Percentiles rank a stretch among this genome's conserved stretches.
phyloP scores from a whole-genome alignment of 805 yeast species.

The Wickerhamiella kurtzmanii region DNA sequence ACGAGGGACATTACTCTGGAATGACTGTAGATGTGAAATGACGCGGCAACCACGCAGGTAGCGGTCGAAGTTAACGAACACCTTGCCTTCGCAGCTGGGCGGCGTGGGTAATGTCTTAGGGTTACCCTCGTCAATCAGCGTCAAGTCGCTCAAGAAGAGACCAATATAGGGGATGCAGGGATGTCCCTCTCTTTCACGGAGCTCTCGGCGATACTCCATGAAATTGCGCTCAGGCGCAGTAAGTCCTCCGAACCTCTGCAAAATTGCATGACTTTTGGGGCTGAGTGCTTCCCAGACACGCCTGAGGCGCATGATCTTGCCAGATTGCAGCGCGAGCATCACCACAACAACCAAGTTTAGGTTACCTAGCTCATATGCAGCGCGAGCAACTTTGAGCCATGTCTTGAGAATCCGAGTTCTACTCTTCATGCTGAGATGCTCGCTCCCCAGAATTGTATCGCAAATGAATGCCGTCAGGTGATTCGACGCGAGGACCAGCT shows the following conservation, averaged over 20 bases:
- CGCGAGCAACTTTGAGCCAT: constrained; percentile 28
- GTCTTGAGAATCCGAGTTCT: constrained; percentile 25
- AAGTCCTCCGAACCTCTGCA: constrained; percentile 20
- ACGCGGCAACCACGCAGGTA: constrained; percentile 22
- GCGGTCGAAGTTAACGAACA: constrained; percentile 26
- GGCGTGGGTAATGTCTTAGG: constrained; percentile 15
- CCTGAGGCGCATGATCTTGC: constrained; percentile 25
- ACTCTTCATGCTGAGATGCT: constrained; percentile 19
- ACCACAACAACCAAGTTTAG: constrained; percentile 25
- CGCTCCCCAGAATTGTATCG: constrained; percentile 23
- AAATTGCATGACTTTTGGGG: constrained; percentile 17
- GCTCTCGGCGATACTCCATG: constrained; percentile 21
- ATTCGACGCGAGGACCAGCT: constrained; percentile 23
- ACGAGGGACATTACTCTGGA: constrained; percentile 19
- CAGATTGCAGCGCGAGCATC: constrained; percentile 24
- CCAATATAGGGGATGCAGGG: constrained; percentile 28
- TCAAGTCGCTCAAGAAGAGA: constrained; percentile 25
- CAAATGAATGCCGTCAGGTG: constrained; percentile 27
- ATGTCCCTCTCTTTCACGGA: constrained; percentile 16
- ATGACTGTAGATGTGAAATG: constrained; percentile 25
- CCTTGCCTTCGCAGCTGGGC: neutral
- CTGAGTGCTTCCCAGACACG: constrained; percentile 25
- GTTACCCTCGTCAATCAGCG: constrained; percentile 28
- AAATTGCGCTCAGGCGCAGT: constrained; percentile 27
- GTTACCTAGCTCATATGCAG: constrained; percentile 22